Conservation (phyloP, 2,329 filamentous ascomycete species). For the Escovopsis sp. region DNA sequence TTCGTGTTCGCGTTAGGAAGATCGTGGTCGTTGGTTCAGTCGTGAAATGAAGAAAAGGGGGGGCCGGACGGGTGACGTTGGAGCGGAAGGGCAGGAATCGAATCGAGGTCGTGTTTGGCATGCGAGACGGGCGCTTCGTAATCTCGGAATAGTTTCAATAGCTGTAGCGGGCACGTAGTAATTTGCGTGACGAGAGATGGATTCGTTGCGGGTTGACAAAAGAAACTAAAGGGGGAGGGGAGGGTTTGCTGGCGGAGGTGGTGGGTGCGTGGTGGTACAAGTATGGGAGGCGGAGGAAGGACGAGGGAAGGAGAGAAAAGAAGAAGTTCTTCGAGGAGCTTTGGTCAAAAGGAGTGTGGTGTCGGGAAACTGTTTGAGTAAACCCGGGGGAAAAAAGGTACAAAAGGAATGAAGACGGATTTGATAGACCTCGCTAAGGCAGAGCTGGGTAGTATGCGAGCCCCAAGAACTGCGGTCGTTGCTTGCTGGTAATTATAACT, state of each 20-base stretch:
- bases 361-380: slow-evolving; percentile 3
- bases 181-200: too few relatives aligned
- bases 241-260: neutral
- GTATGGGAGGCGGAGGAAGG: too few relatives aligned
- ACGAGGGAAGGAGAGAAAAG: too few relatives aligned
- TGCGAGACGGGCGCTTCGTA: too few relatives aligned
- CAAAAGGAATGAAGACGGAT: slow-evolving; percentile 2
- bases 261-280: neutral
- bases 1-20: neutral
- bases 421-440: neutral
- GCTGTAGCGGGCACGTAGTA: too few relatives aligned
- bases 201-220: too few relatives aligned
- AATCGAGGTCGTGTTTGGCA: too few relatives aligned
- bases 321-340: neutral
- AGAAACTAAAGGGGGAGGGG: neutral
- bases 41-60: neutral
- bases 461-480: neutral
- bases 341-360: slow-evolving; percentile 3
- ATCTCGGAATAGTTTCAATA: too few relatives aligned
- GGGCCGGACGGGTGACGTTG: too few relatives aligned
- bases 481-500: neutral
- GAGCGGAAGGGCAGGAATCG: too few relatives aligned
- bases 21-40: neutral
- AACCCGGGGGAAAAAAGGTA: slow-evolving; percentile 3
- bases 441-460: neutral